A percentile compares a stretch with the other conserved stretches of the same genome.
Evolutionary conservation across 495 filamentous ascomycete species (phyloP).

Genomic region (Letharia lupina): DNA sequence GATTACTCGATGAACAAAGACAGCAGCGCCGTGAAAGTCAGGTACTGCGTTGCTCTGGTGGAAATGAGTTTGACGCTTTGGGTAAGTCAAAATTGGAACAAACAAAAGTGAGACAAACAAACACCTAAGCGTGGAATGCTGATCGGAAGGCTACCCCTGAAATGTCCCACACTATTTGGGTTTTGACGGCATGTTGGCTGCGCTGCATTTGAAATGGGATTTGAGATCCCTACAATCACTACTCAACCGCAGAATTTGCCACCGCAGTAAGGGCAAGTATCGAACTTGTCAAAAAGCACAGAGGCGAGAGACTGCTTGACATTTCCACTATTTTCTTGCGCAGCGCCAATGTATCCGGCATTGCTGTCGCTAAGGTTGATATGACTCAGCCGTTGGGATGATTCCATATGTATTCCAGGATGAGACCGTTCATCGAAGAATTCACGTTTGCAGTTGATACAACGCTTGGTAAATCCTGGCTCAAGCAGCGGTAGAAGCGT

Average conservation of each 20-base stretch:
- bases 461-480: slow-evolving; percentile 48
- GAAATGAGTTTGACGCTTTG: background rate
- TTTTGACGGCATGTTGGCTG: background rate
- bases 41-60: background rate
- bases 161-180: no score
- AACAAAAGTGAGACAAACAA: slow-evolving; percentile 4
- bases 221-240: background rate
- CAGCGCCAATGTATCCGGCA: background rate
- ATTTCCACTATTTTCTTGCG: background rate
- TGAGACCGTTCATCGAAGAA: slow-evolving; percentile 38
- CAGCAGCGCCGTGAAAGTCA: background rate
- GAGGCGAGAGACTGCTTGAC: slow-evolving; percentile 20
- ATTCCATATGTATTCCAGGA: background rate
- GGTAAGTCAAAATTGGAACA: background rate
- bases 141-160: background rate
- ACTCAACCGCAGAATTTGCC: slow-evolving; percentile 35
- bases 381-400: background rate
- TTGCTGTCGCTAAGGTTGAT: background rate
- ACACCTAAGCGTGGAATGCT: background rate
- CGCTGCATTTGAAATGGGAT: background rate
- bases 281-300: slow-evolving; percentile 39
- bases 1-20: background rate
- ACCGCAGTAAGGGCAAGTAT: slow-evolving; percentile 48
- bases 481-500: slow-evolving; percentile 48
- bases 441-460: slow-evolving; percentile 40